These are phyloP conservation scores for Geranium incanum DNA, from an alignment of 441 rosid species.

Conservation along the genomic window DNA sequence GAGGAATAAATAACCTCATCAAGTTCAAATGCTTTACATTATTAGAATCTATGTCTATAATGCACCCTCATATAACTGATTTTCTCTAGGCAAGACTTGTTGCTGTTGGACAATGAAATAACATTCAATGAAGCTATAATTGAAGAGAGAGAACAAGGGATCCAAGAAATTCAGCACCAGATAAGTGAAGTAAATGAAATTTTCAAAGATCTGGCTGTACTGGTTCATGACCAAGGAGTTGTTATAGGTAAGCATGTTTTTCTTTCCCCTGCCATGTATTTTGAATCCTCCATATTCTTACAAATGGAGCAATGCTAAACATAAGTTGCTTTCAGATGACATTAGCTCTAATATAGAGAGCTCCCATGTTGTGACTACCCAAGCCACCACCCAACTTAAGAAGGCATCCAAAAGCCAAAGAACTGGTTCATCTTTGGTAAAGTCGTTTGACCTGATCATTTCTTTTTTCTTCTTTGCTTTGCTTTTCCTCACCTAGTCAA, in stretches of 20 bases:
- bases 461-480: background rate
- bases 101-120: slow-evolving; percentile 56
- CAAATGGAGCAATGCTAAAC: background rate
- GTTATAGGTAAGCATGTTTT: slow-evolving; percentile 46
- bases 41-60: background rate
- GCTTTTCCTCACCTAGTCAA: background rate
- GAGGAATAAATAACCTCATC: background rate
- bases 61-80: background rate
- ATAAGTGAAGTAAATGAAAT: slow-evolving; percentile 62
- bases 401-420: slow-evolving; percentile 54
- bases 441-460: background rate
- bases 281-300: background rate
- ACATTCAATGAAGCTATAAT: slow-evolving; percentile 61
- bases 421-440: slow-evolving; percentile 56
- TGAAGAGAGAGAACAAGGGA: slow-evolving; percentile 65
- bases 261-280: slow-evolving; percentile 5
- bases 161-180: slow-evolving; percentile 52
- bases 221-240: slow-evolving; percentile 63
- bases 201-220: slow-evolving; percentile 65
- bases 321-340: slow-evolving; percentile 39
- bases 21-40: background rate
- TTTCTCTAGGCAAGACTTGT: slow-evolving; percentile 43
- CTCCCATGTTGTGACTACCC: slow-evolving; percentile 42
- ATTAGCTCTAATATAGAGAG: slow-evolving; percentile 50
- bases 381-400: slow-evolving; percentile 44